phyloP scores from a whole-genome alignment of 202 grass and related monocot genomes.

The Zoysia matrella region DNA sequence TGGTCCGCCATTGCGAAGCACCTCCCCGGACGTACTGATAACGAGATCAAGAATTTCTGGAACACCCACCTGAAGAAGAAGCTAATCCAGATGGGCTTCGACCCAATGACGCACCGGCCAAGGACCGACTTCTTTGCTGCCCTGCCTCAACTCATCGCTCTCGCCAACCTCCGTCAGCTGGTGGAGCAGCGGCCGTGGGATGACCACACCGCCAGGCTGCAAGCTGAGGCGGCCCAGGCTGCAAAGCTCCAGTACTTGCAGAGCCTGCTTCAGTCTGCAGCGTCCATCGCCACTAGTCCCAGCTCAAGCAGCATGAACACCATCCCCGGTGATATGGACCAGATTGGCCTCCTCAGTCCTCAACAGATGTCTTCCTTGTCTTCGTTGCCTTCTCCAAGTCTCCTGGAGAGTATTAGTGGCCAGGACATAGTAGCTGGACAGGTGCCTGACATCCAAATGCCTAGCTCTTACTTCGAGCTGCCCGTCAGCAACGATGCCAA shows the following conservation, averaged over 20 bases:
- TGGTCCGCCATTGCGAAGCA: slow-evolving; percentile 89
- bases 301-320: slow-evolving; percentile 57
- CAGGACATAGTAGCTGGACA: slow-evolving; percentile 51
- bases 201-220: slow-evolving; percentile 56
- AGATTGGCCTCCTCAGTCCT: slow-evolving; percentile 61
- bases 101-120: slow-evolving; percentile 89
- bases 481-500: slow-evolving; percentile 43
- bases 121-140: slow-evolving; percentile 87
- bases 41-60: slow-evolving; percentile 99
- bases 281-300: slow-evolving; percentile 39
- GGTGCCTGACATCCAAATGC: slow-evolving; percentile 58
- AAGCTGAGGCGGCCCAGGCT: slow-evolving; percentile 46
- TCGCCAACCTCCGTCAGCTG: slow-evolving; percentile 85
- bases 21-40: slow-evolving; percentile 76
- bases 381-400: slow-evolving; percentile 56
- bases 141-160: slow-evolving; percentile 78
- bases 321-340: slow-evolving; percentile 59
- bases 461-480: slow-evolving; percentile 60
- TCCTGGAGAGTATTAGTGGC: slow-evolving; percentile 43
- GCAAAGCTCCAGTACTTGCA: slow-evolving; percentile 57
- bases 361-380: slow-evolving; percentile 60
- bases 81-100: slow-evolving; percentile 93
- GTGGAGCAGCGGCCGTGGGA: slow-evolving; percentile 72
- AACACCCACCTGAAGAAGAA: slow-evolving; percentile 98
- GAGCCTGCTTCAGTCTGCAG: slow-evolving; percentile 58